phyloP scores from a whole-genome alignment of 2,329 filamentous ascomycete genomes.

The Saccharata proteae region DNA sequence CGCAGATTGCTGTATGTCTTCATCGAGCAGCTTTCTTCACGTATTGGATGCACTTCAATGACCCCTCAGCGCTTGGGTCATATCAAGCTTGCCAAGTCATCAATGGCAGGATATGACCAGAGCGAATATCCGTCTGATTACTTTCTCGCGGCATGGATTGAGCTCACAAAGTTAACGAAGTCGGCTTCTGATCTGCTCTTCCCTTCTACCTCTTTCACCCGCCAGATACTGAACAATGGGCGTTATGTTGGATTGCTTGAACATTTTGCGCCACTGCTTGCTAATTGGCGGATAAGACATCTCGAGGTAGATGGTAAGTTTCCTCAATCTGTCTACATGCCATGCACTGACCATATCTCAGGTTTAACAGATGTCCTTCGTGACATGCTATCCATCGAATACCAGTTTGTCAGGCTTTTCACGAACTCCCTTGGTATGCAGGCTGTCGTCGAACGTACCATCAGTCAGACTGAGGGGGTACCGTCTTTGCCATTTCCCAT shows the following conservation, averaged over 20 bases:
- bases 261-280: slow-evolving; percentile 31
- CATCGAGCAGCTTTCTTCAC: slow-evolving; percentile 39
- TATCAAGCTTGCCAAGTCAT: slow-evolving; percentile 23
- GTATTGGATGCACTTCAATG: slow-evolving; percentile 40
- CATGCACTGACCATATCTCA: slow-evolving; percentile 4
- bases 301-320: slow-evolving; percentile 24
- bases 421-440: slow-evolving; percentile 42
- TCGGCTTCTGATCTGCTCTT: slow-evolving; percentile 44
- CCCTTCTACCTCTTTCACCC: slow-evolving; percentile 29
- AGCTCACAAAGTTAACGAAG: slow-evolving; percentile 32
- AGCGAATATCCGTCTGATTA: slow-evolving; percentile 29
- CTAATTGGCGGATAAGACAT: slow-evolving; percentile 28
- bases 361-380: slow-evolving; percentile 27
- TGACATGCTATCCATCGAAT: slow-evolving; percentile 42
- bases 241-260: slow-evolving; percentile 39
- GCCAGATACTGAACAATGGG: slow-evolving; percentile 32
- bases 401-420: slow-evolving; percentile 31
- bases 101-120: too few relatives aligned
- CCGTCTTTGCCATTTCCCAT: slow-evolving; percentile 26
- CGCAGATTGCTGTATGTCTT: slow-evolving; percentile 33
- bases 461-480: slow-evolving; percentile 23
- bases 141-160: slow-evolving; percentile 41
- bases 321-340: background rate
- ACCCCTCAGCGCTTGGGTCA: slow-evolving; percentile 35
- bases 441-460: slow-evolving; percentile 43